Evolutionary conservation across 768 basidiomycete genomes (phyloP).

Genomic region (Scleroderma citrinum): DNA sequence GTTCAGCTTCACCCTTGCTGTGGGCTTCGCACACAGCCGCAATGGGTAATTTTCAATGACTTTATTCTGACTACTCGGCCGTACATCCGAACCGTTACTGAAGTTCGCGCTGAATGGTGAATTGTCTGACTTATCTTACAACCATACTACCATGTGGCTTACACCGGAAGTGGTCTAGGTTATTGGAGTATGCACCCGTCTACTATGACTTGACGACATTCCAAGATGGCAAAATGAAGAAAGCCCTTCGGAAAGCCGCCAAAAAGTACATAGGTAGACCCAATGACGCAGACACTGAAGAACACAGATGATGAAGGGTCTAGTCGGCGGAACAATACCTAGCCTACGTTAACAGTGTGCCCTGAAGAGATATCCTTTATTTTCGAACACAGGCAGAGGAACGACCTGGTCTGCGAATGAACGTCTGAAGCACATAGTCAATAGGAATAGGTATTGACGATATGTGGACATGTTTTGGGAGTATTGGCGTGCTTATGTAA

Average conservation of each 20-base stretch:
- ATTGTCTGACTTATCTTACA: constrained; percentile 17
- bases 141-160: neutral
- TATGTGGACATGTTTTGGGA: no score
- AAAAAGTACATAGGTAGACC: no score
- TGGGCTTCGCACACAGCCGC: constrained; percentile 79
- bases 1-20: constrained; percentile 66
- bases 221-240: constrained; percentile 66
- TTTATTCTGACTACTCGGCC: constrained; percentile 87
- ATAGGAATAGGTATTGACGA: no score
- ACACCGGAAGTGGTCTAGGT: constrained; percentile 38
- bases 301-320: no score
- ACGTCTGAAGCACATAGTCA: no score
- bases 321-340: no score
- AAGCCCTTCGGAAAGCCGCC: constrained; percentile 47
- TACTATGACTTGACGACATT: constrained; percentile 71
- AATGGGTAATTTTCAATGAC: constrained; percentile 92
- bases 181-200: constrained; percentile 52
- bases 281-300: no score
- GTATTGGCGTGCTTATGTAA: no score
- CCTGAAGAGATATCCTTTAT: no score
- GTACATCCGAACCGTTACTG: constrained; percentile 92
- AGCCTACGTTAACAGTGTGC: no score
- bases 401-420: no score
- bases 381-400: no score
- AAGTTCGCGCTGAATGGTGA: constrained; percentile 82